Conservation (phyloP, 2,329 filamentous ascomycete species). For the Aspergillus unguis region DNA sequence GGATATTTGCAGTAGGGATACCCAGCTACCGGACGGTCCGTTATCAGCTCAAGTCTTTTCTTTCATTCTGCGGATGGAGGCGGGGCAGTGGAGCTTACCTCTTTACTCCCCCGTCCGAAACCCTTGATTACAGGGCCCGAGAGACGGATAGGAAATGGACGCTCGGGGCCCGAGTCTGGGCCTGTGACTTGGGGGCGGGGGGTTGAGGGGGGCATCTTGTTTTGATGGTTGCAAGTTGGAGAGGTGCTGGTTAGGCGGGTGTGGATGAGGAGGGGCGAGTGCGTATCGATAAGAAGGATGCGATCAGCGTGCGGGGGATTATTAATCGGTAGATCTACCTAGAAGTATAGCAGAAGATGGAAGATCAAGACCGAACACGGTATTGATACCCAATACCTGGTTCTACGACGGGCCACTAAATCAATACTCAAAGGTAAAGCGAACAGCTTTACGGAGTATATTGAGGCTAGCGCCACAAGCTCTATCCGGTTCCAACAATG, state of each 20-base stretch:
- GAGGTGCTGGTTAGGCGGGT: background rate
- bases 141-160: constrained; percentile 79
- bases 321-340: background rate
- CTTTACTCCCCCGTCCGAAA: constrained; percentile 90
- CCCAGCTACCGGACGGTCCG: constrained; percentile 61
- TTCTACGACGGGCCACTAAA: too few species aligned
- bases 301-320: background rate
- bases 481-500: constrained; percentile 3
- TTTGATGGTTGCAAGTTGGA: background rate
- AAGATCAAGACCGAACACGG: background rate
- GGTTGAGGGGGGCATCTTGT: constrained; percentile 46
- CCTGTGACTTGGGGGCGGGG: constrained; percentile 70
- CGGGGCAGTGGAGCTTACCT: constrained; percentile 53
- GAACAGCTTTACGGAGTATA: too few species aligned
- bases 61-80: background rate
- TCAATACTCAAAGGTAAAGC: background rate
- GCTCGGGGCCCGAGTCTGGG: constrained; percentile 65
- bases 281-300: constrained; percentile 6
- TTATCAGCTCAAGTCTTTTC: background rate
- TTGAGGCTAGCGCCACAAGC: background rate
- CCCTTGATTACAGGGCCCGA: constrained; percentile 86
- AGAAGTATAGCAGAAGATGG: too few species aligned
- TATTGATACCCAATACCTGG: too few species aligned
- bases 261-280: background rate
- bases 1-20: constrained; percentile 92